Conservation (phyloP, 2,329 filamentous ascomycete genomes). For the Xylariaceae sp. region DNA sequence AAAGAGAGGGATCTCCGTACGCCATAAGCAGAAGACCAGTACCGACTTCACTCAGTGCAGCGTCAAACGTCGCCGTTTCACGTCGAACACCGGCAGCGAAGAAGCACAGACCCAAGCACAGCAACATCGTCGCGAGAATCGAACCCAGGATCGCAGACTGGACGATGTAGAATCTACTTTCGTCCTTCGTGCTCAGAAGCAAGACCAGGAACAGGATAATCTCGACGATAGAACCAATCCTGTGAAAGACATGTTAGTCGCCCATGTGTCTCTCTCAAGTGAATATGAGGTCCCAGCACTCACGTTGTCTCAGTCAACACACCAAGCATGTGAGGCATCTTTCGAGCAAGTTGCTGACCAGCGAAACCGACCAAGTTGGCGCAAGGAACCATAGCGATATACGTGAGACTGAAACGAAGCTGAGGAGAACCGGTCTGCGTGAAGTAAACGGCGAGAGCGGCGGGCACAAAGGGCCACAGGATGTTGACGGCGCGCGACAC, state of each 20-base stretch:
- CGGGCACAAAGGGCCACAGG: constrained; percentile 70
- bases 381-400: constrained; percentile 71
- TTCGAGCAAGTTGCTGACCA: constrained; percentile 65
- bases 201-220: constrained; percentile 79
- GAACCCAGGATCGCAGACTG: constrained; percentile 79
- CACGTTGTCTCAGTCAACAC: constrained; percentile 56
- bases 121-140: constrained; percentile 72
- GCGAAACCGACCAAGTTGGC: constrained; percentile 73
- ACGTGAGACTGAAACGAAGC: constrained; percentile 63
- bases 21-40: constrained; percentile 72
- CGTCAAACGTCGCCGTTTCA: constrained; percentile 65
- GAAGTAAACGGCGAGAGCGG: constrained; percentile 59
- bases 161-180: constrained; percentile 60
- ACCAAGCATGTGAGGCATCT: constrained; percentile 68
- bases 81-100: constrained; percentile 66
- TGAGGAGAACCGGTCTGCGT: constrained; percentile 43
- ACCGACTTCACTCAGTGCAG: constrained; percentile 72
- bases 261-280: constrained; percentile 5
- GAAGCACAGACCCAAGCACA: constrained; percentile 78
- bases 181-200: constrained; percentile 41
- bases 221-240: constrained; percentile 69
- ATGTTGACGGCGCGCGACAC: constrained; percentile 62
- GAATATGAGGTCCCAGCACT: constrained; percentile 22
- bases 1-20: constrained; percentile 43
- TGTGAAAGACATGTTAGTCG: constrained; percentile 21